Conservation (phyloP, 495 filamentous ascomycete genomes). For the Xylaria sp. region DNA sequence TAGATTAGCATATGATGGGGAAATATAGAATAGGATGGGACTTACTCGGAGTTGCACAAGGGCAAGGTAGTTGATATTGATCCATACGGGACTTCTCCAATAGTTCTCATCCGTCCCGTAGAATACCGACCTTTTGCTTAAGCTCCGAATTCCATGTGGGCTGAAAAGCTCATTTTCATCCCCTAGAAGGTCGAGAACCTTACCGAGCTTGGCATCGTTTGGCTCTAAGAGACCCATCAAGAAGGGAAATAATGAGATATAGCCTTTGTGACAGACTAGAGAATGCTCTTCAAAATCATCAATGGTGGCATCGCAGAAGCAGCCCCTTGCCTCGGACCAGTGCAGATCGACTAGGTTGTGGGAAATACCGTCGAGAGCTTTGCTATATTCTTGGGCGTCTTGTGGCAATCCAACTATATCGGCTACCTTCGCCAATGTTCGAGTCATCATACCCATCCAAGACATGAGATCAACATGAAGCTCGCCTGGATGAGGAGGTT, state of each 20-base stretch:
- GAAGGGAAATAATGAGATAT: conserved; percentile 94
- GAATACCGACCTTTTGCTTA: conserved; percentile 82
- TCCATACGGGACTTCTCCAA: conserved; percentile 95
- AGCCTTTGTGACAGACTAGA: conserved; percentile 95
- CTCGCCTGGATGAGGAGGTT: conserved; percentile 97
- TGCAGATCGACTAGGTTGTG: conserved; percentile 93
- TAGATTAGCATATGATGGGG: conserved; percentile 26
- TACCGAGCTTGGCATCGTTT: conserved; percentile 73
- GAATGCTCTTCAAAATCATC: conserved; percentile 92
- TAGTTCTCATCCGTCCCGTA: conserved; percentile 96
- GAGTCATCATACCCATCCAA: conserved; percentile 96
- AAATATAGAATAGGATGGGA: conserved; percentile 37
- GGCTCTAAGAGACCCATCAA: conserved; percentile 75
- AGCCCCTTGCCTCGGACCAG: conserved; percentile 79
- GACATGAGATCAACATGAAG: conserved; percentile 93
- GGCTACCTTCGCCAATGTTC: conserved; percentile 79
- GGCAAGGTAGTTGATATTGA: conserved; percentile 95
- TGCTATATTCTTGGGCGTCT: conserved; percentile 74
- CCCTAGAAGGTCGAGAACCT: conserved; percentile 75
- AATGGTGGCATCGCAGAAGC: conserved; percentile 94
- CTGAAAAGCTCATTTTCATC: conserved; percentile 89
- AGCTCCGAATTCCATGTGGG: conserved; percentile 80
- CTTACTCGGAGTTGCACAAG: conserved; percentile 83
- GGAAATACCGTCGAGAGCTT: conserved; percentile 77
- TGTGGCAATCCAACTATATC: conserved; percentile 71